Conservation (phyloP, 75 land plant genomes). For the Cryptomeria japonica region DNA sequence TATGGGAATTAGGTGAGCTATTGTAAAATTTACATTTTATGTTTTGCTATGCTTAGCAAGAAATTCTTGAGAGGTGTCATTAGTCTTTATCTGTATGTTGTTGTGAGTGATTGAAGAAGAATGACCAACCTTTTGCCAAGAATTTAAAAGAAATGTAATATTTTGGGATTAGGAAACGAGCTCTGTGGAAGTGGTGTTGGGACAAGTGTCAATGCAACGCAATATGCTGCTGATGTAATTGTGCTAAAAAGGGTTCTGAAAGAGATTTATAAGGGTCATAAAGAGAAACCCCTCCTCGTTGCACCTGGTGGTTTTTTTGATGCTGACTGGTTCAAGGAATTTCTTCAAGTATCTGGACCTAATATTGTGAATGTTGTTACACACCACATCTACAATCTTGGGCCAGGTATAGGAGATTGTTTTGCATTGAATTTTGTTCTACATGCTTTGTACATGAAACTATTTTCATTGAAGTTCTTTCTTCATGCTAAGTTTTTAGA, state of each 20-base stretch:
- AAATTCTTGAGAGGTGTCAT: too few species aligned
- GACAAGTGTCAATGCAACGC: constrained; percentile 51
- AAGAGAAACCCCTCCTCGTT: constrained; percentile 48
- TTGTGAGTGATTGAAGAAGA: background rate
- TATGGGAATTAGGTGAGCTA: constrained; percentile 62
- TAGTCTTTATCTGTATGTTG: background rate
- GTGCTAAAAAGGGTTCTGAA: constrained; percentile 43
- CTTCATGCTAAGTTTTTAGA: background rate
- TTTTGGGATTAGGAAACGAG: constrained; percentile 72
- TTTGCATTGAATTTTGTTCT: background rate
- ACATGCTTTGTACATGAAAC: background rate
- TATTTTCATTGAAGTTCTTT: background rate
- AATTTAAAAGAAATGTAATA: background rate
- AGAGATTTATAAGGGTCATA: constrained; percentile 32
- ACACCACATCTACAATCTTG: constrained; percentile 96
- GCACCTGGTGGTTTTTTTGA: constrained; percentile 89
- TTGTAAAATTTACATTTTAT: background rate
- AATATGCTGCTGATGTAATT: constrained; percentile 63
- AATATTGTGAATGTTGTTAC: constrained; percentile 58
- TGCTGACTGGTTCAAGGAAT: constrained; percentile 55
- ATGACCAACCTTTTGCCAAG: background rate
- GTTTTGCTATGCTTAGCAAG: background rate
- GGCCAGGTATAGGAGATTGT: constrained; percentile 59
- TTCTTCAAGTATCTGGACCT: constrained; percentile 46
- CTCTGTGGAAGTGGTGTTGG: constrained; percentile 78